Evolutionary conservation across 495 filamentous ascomycete species (phyloP).

Genomic region (Hypoxylon intermedium): DNA sequence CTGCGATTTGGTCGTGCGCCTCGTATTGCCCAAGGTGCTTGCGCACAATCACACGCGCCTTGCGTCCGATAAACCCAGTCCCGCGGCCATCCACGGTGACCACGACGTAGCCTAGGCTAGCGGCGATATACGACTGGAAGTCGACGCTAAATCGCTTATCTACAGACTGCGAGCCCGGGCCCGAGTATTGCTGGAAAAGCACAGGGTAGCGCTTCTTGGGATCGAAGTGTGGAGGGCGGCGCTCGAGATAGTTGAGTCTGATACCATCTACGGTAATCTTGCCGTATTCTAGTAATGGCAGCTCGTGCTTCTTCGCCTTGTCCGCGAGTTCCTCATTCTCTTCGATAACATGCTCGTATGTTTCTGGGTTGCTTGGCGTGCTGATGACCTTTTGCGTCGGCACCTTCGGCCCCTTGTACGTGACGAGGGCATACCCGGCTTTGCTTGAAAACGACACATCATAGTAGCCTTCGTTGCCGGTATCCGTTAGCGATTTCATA

Average conservation of each 20-base stretch:
- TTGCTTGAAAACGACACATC: slow-evolving; percentile 83
- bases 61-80: slow-evolving; percentile 87
- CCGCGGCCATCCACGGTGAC: slow-evolving; percentile 94
- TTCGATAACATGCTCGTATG: slow-evolving; percentile 75
- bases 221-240: slow-evolving; percentile 90
- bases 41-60: slow-evolving; percentile 80
- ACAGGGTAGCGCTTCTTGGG: slow-evolving; percentile 87
- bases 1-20: slow-evolving; percentile 87
- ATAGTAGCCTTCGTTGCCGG: slow-evolving; percentile 80
- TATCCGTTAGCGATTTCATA: slow-evolving; percentile 77
- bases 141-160: slow-evolving; percentile 82
- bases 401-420: slow-evolving; percentile 82
- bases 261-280: slow-evolving; percentile 74
- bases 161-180: slow-evolving; percentile 87
- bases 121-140: slow-evolving; percentile 89
- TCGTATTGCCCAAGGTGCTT: slow-evolving; percentile 86
- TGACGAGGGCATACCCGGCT: slow-evolving; percentile 80
- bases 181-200: slow-evolving; percentile 90
- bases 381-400: slow-evolving; percentile 92
- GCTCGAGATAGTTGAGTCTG: slow-evolving; percentile 87
- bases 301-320: slow-evolving; percentile 74
- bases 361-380: slow-evolving; percentile 70
- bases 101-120: slow-evolving; percentile 88
- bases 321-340: slow-evolving; percentile 73
- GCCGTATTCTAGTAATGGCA: slow-evolving; percentile 84